phyloP scores from a whole-genome alignment of 257 asterid species.

The Penstemon newberryi region DNA sequence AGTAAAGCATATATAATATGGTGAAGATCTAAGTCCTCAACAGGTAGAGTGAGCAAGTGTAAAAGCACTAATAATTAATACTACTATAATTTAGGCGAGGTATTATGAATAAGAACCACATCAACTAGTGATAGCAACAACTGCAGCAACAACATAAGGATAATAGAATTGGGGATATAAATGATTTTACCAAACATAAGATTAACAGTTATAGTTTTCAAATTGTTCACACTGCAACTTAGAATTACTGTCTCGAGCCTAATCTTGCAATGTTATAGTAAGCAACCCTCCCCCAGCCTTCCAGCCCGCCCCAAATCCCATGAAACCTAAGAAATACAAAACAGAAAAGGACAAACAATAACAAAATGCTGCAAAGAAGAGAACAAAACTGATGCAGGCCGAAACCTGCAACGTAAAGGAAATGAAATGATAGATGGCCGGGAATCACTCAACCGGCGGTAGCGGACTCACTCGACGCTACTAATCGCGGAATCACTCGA shows the following conservation, averaged over 20 bases:
- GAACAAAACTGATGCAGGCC: too few species aligned
- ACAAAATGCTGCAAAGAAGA: too few species aligned
- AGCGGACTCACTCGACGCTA: too few species aligned
- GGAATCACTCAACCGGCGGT: too few species aligned
- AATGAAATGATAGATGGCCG: too few species aligned
- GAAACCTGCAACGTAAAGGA: too few species aligned
- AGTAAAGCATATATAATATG: background rate
- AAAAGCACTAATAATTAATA: background rate
- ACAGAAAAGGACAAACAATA: too few species aligned
- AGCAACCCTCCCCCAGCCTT: too few species aligned
- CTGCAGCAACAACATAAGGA: background rate
- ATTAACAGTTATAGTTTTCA: background rate
- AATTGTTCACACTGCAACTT: too few species aligned
- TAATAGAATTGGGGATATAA: background rate
- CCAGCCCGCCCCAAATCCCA: too few species aligned
- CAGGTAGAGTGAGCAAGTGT: background rate
- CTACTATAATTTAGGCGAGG: constrained; percentile 16
- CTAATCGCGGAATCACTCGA: too few species aligned
- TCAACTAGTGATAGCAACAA: constrained; percentile 17
- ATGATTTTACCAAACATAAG: constrained; percentile 2
- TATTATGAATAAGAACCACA: background rate
- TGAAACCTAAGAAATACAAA: too few species aligned
- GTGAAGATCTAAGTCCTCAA: constrained; percentile 14
- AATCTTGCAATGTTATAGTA: background rate
- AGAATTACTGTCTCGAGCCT: background rate